Percentiles rank a stretch among this genome's conserved stretches.
phyloP scores from a whole-genome alignment of 805 yeast genomes.

The Suhomyces emberorum region DNA sequence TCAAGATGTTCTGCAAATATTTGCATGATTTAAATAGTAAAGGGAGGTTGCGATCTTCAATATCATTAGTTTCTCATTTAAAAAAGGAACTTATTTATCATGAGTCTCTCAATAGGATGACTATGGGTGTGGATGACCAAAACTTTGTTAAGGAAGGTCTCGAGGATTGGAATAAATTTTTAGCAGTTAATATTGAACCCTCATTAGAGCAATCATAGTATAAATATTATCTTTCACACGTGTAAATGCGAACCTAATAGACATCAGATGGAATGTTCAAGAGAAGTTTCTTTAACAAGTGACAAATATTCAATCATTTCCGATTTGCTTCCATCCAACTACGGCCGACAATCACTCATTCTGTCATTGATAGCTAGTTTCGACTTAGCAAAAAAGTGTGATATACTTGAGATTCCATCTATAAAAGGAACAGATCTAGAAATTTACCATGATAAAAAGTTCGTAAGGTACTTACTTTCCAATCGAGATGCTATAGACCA shows the following conservation, averaged over 20 bases:
- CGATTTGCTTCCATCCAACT: slow-evolving; percentile 53
- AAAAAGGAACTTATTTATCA: slow-evolving; percentile 4
- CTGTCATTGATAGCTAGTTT: slow-evolving; percentile 41
- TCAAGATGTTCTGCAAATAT: slow-evolving; percentile 16
- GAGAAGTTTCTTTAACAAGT: slow-evolving; percentile 22
- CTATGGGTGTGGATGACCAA: neutral
- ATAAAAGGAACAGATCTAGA: slow-evolving; percentile 38
- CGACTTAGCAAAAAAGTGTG: slow-evolving; percentile 26
- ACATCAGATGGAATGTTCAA: too few species aligned
- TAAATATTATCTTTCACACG: too few species aligned
- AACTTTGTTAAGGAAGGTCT: slow-evolving; percentile 12
- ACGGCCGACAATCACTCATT: slow-evolving; percentile 47
- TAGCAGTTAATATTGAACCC: too few species aligned
- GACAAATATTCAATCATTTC: slow-evolving; percentile 15
- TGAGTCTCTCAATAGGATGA: slow-evolving; percentile 6
- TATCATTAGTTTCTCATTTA: slow-evolving; percentile 15
- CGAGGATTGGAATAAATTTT: slow-evolving; percentile 17
- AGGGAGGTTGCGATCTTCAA: slow-evolving; percentile 15
- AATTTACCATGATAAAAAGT: slow-evolving; percentile 49
- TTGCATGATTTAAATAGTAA: slow-evolving; percentile 16
- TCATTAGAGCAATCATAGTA: too few species aligned
- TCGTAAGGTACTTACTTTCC: slow-evolving; percentile 38
- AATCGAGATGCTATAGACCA: slow-evolving; percentile 7
- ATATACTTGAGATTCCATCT: slow-evolving; percentile 17
- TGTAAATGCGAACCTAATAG: too few species aligned